A percentile compares a stretch with the other conserved stretches of the same genome.
phyloP scores from a whole-genome alignment of 768 basidiomycete species.

The Guyanaporus albipodus region DNA sequence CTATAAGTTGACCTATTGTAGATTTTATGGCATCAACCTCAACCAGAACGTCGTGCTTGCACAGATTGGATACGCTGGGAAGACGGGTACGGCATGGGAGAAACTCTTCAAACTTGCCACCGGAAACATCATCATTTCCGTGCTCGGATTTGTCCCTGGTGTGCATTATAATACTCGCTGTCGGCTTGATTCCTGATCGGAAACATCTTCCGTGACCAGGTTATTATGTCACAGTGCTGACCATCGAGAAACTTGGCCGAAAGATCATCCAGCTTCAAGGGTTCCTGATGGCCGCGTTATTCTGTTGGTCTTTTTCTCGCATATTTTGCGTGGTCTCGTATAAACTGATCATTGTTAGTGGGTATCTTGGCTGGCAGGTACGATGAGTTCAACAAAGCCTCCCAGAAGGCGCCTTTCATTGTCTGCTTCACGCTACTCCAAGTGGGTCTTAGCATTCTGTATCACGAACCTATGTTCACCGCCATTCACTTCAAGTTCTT shows the following conservation, averaged over 20 bases:
- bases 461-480: neutral
- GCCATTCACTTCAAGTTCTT: slow-evolving; percentile 47
- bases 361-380: slow-evolving; percentile 68
- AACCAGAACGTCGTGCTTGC: slow-evolving; percentile 78
- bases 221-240: slow-evolving; percentile 65
- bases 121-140: slow-evolving; percentile 69
- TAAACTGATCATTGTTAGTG: slow-evolving; percentile 35
- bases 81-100: slow-evolving; percentile 53
- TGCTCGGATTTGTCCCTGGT: slow-evolving; percentile 75
- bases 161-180: slow-evolving; percentile 1
- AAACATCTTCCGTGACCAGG: slow-evolving; percentile 34
- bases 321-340: neutral
- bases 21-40: slow-evolving; percentile 73
- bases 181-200: neutral
- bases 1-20: slow-evolving; percentile 18
- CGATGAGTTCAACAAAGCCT: slow-evolving; percentile 48
- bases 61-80: slow-evolving; percentile 65
- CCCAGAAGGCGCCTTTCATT: slow-evolving; percentile 59
- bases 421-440: slow-evolving; percentile 70
- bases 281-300: slow-evolving; percentile 65
- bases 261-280: slow-evolving; percentile 76
- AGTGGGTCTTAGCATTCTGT: slow-evolving; percentile 23
- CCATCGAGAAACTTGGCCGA: slow-evolving; percentile 69
- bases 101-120: slow-evolving; percentile 63
- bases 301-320: slow-evolving; percentile 40